A percentile compares a stretch with the other conserved stretches of the same genome.
Evolutionary conservation across 768 basidiomycete species (phyloP).

Genomic region (Infundibulicybe gibba): DNA sequence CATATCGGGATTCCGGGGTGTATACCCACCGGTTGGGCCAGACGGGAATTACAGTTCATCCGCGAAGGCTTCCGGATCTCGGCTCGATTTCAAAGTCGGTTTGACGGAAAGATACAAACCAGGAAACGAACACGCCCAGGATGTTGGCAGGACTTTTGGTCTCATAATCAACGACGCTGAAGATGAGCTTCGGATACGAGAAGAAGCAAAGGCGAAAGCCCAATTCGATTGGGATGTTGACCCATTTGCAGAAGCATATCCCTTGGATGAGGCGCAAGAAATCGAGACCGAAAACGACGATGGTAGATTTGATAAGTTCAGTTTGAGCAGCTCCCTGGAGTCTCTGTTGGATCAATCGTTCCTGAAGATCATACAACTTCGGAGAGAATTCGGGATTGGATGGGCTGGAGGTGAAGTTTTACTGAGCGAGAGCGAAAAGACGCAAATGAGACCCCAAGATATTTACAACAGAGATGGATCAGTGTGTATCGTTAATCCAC

Average conservation of each 20-base stretch:
- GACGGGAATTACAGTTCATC: conserved; percentile 35
- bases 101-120: conserved; percentile 62
- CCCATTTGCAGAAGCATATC: conserved; percentile 9
- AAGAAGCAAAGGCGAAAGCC: conserved; percentile 25
- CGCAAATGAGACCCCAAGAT: conserved; percentile 36
- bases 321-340: conserved; percentile 62
- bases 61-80: conserved; percentile 29
- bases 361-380: conserved; percentile 46
- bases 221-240: conserved; percentile 21
- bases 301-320: conserved; percentile 54
- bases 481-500: conserved; percentile 17
- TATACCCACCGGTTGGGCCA: conserved; percentile 48
- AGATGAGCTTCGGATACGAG: conserved; percentile 31
- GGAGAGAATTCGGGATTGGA: conserved; percentile 49
- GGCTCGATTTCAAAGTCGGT: conserved; percentile 58
- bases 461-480: conserved; percentile 27
- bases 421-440: conserved; percentile 37
- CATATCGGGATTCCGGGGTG: conserved; percentile 49
- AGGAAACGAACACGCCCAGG: conserved; percentile 38
- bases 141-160: conserved; percentile 48
- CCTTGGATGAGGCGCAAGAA: conserved; percentile 8
- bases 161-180: conserved; percentile 41
- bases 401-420: conserved; percentile 71
- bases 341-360: conserved; percentile 56
- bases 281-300: conserved; percentile 30